A percentile compares a stretch with the other conserved stretches of the same genome.
phyloP scores from a whole-genome alignment of 495 filamentous ascomycete genomes.

The Aspergillus haitiensis region DNA sequence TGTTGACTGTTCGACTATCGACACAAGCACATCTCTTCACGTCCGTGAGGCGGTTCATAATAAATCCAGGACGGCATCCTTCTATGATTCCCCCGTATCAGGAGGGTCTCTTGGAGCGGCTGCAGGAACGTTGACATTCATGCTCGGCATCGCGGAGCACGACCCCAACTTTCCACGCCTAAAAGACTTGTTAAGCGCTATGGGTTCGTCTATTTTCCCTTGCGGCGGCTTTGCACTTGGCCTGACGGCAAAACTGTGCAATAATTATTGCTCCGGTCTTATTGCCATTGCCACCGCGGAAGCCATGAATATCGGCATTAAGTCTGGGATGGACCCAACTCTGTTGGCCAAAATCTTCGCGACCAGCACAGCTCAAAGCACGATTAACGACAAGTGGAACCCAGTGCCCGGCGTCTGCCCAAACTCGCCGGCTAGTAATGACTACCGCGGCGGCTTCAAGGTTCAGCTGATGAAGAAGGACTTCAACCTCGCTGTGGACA shows the following conservation, averaged over 20 bases:
- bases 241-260: constrained; percentile 55
- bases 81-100: constrained; percentile 48
- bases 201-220: constrained; percentile 51
- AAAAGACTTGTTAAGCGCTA: constrained; percentile 35
- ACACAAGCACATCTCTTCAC: constrained; percentile 39
- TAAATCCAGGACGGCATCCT: constrained; percentile 26
- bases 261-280: constrained; percentile 55
- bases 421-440: constrained; percentile 47
- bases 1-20: constrained; percentile 50
- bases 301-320: constrained; percentile 57
- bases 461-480: constrained; percentile 58
- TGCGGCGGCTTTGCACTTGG: constrained; percentile 53
- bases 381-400: constrained; percentile 50
- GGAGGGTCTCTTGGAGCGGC: constrained; percentile 49
- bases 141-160: constrained; percentile 42
- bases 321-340: constrained; percentile 49
- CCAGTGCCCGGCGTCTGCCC: constrained; percentile 53
- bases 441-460: constrained; percentile 52
- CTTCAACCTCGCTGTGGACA: constrained; percentile 49
- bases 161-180: constrained; percentile 34
- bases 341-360: constrained; percentile 49
- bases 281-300: constrained; percentile 55
- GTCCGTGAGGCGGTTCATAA: constrained; percentile 34
- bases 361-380: constrained; percentile 51
- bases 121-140: constrained; percentile 49